A percentile compares a stretch with the other conserved stretches of the same genome.
Evolutionary conservation across 176 grass and related monocot genomes (phyloP).

Genomic region (Saccharum spontaneum): DNA sequence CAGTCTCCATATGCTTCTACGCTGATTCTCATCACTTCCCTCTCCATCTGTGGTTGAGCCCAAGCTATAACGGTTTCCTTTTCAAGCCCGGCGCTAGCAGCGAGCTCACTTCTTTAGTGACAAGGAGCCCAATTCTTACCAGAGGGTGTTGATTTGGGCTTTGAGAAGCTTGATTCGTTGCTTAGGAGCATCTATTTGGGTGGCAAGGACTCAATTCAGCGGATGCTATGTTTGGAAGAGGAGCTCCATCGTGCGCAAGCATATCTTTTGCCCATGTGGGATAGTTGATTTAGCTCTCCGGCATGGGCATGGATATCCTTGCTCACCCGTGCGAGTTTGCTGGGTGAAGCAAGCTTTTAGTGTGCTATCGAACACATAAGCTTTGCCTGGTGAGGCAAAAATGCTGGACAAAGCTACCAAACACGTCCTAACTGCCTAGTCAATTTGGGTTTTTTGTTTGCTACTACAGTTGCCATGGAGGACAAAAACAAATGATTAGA

Average conservation of each 20-base stretch:
- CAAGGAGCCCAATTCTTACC: not conserved
- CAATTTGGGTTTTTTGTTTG: conserved; percentile 16
- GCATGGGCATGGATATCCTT: not conserved
- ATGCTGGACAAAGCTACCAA: not conserved
- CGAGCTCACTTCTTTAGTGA: not conserved
- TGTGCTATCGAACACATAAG: not conserved
- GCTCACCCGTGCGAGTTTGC: not conserved
- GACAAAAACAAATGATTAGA: conserved; percentile 23
- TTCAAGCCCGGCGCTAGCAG: not conserved
- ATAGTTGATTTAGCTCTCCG: not conserved
- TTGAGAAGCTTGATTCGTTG: no score
- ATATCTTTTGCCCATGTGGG: not conserved
- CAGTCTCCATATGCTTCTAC: not conserved
- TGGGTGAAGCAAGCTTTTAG: not conserved
- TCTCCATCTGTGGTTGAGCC: not conserved
- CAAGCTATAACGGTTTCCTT: not conserved
- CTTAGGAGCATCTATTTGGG: not conserved
- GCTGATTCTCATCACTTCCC: not conserved
- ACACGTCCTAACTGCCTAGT: not conserved
- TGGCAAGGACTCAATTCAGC: not conserved
- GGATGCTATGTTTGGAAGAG: not conserved
- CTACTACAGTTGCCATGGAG: not conserved
- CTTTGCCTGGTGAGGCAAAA: not conserved
- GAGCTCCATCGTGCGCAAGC: not conserved
- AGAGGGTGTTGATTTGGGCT: not conserved